Conservation (phyloP, 164 flowering plant species). For the Aristolochia fimbriata region DNA sequence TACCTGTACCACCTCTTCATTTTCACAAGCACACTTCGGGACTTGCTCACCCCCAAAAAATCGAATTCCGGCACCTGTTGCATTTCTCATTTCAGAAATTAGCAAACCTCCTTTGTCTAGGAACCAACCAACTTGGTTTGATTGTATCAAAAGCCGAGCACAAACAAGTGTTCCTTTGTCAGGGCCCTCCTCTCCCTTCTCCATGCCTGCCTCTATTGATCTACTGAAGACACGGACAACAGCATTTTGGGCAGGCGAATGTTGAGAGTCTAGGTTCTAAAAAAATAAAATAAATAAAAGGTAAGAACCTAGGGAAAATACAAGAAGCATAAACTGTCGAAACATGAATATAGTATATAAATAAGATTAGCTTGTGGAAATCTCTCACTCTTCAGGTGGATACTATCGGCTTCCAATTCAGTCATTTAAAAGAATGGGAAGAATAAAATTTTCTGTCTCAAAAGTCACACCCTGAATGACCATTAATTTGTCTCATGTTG, state of each 20-base stretch:
- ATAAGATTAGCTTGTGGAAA: no score
- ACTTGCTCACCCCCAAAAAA: slow-evolving; percentile 46
- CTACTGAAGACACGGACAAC: slow-evolving; percentile 51
- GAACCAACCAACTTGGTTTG: slow-evolving; percentile 71
- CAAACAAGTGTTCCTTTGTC: slow-evolving; percentile 33
- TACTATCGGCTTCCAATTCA: no score
- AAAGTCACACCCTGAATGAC: no score
- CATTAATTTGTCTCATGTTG: no score
- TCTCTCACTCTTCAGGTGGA: no score
- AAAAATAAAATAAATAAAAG: slow-evolving; percentile 7
- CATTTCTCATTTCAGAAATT: slow-evolving; percentile 65
- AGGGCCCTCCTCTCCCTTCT: slow-evolving; percentile 40
- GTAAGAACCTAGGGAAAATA: neutral
- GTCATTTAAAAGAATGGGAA: no score
- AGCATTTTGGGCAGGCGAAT: slow-evolving; percentile 77
- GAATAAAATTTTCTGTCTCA: no score
- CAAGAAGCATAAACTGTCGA: neutral
- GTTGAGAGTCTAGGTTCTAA: slow-evolving; percentile 44
- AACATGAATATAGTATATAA: neutral
- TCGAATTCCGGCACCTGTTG: slow-evolving; percentile 50
- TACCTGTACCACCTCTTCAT: slow-evolving; percentile 82
- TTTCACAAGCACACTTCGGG: slow-evolving; percentile 69
- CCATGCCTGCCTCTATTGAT: slow-evolving; percentile 42
- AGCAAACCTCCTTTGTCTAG: slow-evolving; percentile 81
- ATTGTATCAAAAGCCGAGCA: slow-evolving; percentile 54